Evolutionary conservation across 208 protist genomes (phyloP), one percentile per base, ranked within the genome.

Genomic region (Jaenimonas drosophilae): DNA sequence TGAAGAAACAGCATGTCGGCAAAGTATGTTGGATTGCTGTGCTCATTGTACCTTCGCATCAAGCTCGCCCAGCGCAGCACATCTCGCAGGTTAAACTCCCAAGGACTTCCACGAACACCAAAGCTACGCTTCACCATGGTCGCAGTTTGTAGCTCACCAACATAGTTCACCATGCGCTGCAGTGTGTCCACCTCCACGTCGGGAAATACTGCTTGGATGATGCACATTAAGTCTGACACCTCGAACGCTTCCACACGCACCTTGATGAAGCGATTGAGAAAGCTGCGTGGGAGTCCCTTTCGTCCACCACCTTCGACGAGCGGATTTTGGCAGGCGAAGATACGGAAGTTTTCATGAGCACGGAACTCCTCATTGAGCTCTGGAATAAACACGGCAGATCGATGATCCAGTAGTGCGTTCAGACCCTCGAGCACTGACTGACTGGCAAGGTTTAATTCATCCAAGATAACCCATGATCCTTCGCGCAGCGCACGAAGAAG

Each of bases 71-170:
- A 99, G 38, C 98, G 86, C 41, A 99, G 86, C 7, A 99, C 76
- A 81, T 99, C 99, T 27, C 99, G 81, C 37, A 99, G 70, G 84
- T 99, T 99, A 69, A 99, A 99, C 73, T 99, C 83, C 97, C 98
- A 99, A 12, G 98, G 97, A 39, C 76, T 91, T 23, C 98, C 98
- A 25, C 60, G 88, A 61, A 67, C 42, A 40, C 79, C 86, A 56
- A 97, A 97, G 1, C 34, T 37, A 11, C 78, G 47, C 4, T 66
- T 41, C 34, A 94, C 69, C 87, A 96, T 98, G 28, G 91, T 90
- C 16, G 93, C 76, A 17, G 65, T 43, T 40, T 97, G 78, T 36
- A 99, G 60, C 23, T 62, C 55, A 23, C 43, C 61, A 52, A 99
- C 98, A 70, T 98, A 98, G 39, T 65, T 29, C 23, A 99, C 96